Evolutionary conservation across 2,329 filamentous ascomycete species (phyloP).

Genomic region (Neopestalotiopsis rosae): DNA sequence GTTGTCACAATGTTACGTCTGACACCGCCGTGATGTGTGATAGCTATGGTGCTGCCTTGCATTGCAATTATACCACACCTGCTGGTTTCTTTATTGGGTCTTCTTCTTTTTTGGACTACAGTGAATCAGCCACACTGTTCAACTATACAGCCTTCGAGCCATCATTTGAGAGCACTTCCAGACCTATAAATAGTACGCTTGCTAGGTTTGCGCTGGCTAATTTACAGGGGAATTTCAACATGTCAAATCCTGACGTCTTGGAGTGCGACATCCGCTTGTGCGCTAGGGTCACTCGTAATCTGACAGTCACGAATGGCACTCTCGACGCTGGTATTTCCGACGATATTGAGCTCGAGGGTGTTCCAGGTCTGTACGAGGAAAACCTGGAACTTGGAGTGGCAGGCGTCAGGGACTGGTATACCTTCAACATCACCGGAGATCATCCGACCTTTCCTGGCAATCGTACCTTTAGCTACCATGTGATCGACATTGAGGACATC

Average conservation of each 20-base stretch:
- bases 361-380: too few relatives aligned
- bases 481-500: background rate
- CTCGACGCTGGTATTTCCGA: background rate
- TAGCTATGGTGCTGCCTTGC: background rate
- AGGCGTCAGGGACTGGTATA: background rate
- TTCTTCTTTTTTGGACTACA: too few relatives aligned
- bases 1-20: background rate
- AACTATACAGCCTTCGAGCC: background rate
- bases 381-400: background rate
- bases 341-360: background rate
- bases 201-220: background rate
- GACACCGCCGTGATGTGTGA: background rate
- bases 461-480: background rate
- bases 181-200: background rate
- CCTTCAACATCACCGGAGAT: background rate
- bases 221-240: background rate
- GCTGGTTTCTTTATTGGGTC: background rate
- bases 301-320: background rate
- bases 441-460: background rate
- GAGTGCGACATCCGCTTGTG: background rate
- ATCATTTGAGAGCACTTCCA: background rate
- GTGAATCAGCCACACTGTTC: background rate
- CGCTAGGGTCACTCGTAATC: conserved; percentile 2
- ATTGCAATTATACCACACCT: background rate
- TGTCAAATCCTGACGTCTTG: background rate